Base-by-base conservation (phyloP, 306 rosid genomes). In the Luffa aegyptiaca region DNA sequence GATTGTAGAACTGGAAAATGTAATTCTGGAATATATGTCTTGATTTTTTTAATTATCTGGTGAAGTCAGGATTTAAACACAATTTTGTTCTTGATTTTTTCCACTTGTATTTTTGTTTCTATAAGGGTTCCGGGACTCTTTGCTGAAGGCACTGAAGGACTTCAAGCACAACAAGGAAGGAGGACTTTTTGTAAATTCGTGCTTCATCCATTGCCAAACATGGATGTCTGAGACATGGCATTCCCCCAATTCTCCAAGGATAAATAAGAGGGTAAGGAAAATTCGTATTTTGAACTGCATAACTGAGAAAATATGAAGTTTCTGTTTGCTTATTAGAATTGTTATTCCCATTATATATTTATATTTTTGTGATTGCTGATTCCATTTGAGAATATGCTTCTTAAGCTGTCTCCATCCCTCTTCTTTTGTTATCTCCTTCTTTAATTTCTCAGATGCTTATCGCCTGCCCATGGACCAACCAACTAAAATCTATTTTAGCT, bases 191-290 rank as follows among this genome's bases (percentile, higher is more conserved):
- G 83, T 95, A 81, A 84, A 95, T 83, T 91, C 97, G 46, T 93
- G 99, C 79, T 95, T 91, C 83, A 77, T 85, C 82, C 99, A 93
- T 87, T 95, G 97, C 87, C 97, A 93, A 85, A 91, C 99, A 45
- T 88, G 80, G 93, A 82, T 82, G 84, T 72, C 85, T 6, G 89
- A 87, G 86, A 93, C 93, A 55, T 95, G 99, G 99, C 90, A 91
- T 80, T 91, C 97, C 65, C 85, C 92, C 84, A 81, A 56, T 81
- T 93, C 99, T 80, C 97, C 99, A 39, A 90, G 89, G 89, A 78
- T 93, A 79, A 89, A 89, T 44, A 69, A 73, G 21, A 88, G 88
- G 97, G 97, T 90, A 80, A 88, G 73, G 31, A 45, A 76, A 65
- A 42, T 77, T 71, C 39, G 2, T 20, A 63, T 37, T 51, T 31